Evolutionary conservation across 768 basidiomycete genomes (phyloP), one percentile per base, ranked within the genome.

Genomic region (Mycena rosella): DNA sequence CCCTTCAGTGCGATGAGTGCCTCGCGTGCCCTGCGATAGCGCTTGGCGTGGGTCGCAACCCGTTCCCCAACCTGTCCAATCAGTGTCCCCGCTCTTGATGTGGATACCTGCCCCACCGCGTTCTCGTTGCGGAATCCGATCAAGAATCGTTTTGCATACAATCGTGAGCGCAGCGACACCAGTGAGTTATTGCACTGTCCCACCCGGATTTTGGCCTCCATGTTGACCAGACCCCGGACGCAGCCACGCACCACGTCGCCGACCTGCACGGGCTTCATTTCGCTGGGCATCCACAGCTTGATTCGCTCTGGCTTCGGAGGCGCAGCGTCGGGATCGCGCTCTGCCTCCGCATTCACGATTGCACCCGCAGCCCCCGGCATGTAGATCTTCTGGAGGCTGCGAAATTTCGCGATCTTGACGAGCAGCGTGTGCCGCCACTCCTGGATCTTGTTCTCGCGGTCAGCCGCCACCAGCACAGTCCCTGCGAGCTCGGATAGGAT

Each of bases 211-310:
- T 29, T 27, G 3, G 26, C 27, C 42, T 57, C 56, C 24, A 29
- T 29, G 1, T 44, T 17, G 13, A 20, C 13, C 11, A 58, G 7
- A 10, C 60, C 36, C 15, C 14, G 17, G 1, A 52, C 36, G n/a
- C 60, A 61, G 4, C 49, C 60, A 10, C 26, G 11, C 5, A 30
- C 3, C 1, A 5, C 1, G 13, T 40, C 49, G 40, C 5, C 40
- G 8, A 9, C 40, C 4, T 42, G 7, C 40, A 9, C 40, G 5
- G 15, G 8, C 40, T 6, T 8, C 45, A 61, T 40, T 8, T 52
- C 22, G 22, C 40, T 52, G 3, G 60, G 60, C 60, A 61, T 61
- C 20, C 10, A 61, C 1, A 61, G 20, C 11, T 52, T 53, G 17
- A 61, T 20, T 8, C 42, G 20, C 29, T 61, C 60, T 1, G 40